A percentile compares a stretch with the other conserved stretches of the same genome.
Evolutionary conservation across 257 asterid genomes (phyloP).

Genomic region (Gentiana macrophylla): DNA sequence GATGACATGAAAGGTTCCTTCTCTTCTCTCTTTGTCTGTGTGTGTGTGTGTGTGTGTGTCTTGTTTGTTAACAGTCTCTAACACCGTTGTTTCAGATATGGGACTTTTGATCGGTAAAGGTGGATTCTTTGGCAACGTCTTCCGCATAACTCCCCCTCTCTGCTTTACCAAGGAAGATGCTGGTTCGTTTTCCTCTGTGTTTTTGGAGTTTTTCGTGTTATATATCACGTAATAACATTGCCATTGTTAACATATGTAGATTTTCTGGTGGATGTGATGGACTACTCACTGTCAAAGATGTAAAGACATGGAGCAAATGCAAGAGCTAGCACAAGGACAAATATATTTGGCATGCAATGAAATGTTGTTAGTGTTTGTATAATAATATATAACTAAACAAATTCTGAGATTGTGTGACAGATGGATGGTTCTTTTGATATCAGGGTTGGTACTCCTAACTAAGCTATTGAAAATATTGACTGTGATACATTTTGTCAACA

Average conservation of each 20-base stretch:
- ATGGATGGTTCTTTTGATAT: too few species aligned
- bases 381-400: too few species aligned
- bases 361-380: too few species aligned
- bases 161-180: slow-evolving; percentile 93
- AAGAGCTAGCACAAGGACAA: background rate
- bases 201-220: background rate
- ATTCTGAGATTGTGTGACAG: too few species aligned
- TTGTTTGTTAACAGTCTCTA: background rate
- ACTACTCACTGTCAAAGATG: slow-evolving; percentile 49
- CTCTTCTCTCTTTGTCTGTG: background rate
- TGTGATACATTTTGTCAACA: too few species aligned
- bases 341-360: background rate
- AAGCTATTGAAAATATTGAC: too few species aligned
- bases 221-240: background rate
- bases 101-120: slow-evolving; percentile 91
- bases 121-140: slow-evolving; percentile 79
- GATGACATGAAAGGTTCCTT: slow-evolving; percentile 70
- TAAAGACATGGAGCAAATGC: slow-evolving; percentile 7
- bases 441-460: too few species aligned
- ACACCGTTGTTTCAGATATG: slow-evolving; percentile 38
- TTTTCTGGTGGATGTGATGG: slow-evolving; percentile 69
- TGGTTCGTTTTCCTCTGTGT: slow-evolving; percentile 25
- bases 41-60: background rate
- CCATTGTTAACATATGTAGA: slow-evolving; percentile 26
- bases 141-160: slow-evolving; percentile 89